phyloP scores from a whole-genome alignment of 73 alveolate genomes.

The Paraurostyla sp. region DNA sequence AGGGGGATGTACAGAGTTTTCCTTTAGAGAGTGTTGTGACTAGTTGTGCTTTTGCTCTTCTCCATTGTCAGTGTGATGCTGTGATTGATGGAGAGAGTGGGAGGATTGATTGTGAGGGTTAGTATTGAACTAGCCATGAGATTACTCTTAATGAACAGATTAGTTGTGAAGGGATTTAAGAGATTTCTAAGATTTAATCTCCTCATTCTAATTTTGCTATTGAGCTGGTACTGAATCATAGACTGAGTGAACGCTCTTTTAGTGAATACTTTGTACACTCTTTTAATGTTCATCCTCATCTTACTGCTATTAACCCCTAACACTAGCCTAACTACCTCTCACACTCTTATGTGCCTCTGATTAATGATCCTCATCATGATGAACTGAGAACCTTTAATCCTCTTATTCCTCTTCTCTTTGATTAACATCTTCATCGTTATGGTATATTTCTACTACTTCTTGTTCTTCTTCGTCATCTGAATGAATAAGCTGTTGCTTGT shows the following conservation, averaged over 20 bases:
- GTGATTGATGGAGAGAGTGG: neutral
- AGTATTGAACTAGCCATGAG: neutral
- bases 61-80: neutral
- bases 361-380: neutral
- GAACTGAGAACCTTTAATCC: neutral
- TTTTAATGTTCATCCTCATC: too few relatives aligned
- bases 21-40: neutral
- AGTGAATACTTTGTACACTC: too few relatives aligned
- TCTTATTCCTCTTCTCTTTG: neutral
- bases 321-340: too few relatives aligned
- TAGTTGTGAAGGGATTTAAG: neutral
- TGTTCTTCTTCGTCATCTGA: conserved; percentile 46
- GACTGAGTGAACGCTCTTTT: too few relatives aligned
- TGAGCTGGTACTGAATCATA: too few relatives aligned
- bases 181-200: conserved; percentile 1
- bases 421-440: neutral
- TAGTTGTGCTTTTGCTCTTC: neutral
- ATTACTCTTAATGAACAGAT: neutral
- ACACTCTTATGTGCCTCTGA: neutral
- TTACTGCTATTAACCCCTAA: too few relatives aligned
- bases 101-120: neutral
- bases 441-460: neutral
- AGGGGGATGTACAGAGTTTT: neutral
- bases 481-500: neutral
- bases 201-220: too few relatives aligned